phyloP scores from a whole-genome alignment of 1,284 basidiomycete genomes.

The Ganoderma meredithae region DNA sequence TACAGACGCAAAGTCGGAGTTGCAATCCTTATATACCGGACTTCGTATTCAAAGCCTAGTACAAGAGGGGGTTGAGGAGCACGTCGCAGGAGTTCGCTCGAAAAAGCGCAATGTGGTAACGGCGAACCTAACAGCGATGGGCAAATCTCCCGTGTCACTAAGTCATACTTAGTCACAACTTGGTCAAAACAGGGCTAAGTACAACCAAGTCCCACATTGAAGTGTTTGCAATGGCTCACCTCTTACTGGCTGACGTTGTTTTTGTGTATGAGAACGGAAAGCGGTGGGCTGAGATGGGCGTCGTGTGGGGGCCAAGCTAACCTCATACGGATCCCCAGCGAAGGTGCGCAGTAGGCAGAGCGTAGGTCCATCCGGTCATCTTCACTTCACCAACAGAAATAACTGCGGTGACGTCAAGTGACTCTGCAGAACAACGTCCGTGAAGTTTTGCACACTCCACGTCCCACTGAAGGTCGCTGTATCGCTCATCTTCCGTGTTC shows the following conservation, averaged over 20 bases:
- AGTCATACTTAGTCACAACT: not conserved
- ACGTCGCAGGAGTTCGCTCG: not conserved
- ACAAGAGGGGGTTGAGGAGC: not conserved
- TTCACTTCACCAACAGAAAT: not conserved
- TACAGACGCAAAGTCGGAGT: not conserved
- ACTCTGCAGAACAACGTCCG: not conserved
- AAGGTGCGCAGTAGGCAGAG: not conserved
- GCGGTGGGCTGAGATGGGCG: conserved; percentile 1
- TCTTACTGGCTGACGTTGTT: conserved; percentile 7
- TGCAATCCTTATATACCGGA: not conserved
- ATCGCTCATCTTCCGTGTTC: not conserved
- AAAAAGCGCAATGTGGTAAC: not conserved
- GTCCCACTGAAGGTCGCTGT: not conserved
- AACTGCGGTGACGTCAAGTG: conserved; percentile 9
- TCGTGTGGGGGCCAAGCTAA: not conserved
- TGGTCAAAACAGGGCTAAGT: not conserved
- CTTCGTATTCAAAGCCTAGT: not conserved
- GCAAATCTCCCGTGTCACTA: not conserved
- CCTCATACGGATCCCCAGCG: not conserved
- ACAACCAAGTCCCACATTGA: not conserved
- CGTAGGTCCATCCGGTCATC: not conserved
- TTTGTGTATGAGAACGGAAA: not conserved
- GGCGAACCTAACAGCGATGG: not conserved
- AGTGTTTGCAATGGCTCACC: not conserved
- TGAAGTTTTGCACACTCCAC: not conserved